phyloP scores from a whole-genome alignment of 495 filamentous ascomycete genomes.

The Neurospora sp. region DNA sequence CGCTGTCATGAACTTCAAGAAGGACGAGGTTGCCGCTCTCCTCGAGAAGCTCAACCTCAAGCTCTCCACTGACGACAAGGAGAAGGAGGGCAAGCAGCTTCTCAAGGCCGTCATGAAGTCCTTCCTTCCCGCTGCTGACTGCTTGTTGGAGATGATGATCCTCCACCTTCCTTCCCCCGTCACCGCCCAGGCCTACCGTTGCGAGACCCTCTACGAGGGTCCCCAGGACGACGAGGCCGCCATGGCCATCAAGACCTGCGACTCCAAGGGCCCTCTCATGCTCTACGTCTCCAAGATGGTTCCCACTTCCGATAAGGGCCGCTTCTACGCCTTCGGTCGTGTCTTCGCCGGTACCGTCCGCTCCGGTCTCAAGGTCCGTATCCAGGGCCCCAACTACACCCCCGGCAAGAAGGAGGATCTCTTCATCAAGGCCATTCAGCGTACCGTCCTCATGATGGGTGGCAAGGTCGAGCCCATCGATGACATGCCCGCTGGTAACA shows the following conservation, averaged over 20 bases:
- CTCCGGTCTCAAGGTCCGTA: constrained; percentile 98
- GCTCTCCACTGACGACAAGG: constrained; percentile 75
- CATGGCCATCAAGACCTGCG: constrained; percentile 95
- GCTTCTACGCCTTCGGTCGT: constrained; percentile 99
- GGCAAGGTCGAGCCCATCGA: constrained; percentile 98
- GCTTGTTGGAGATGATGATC: constrained; percentile 99
- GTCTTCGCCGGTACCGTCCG: constrained; percentile 96
- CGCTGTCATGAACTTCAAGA: constrained; percentile 96
- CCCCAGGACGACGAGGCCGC: constrained; percentile 82
- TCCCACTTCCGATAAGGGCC: constrained; percentile 97
- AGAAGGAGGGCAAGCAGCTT: constrained; percentile 91
- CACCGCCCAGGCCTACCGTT: constrained; percentile 95
- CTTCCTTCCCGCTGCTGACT: constrained; percentile 95
- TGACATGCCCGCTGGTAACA: constrained; percentile 98
- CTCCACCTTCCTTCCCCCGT: constrained; percentile 95
- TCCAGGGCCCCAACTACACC: constrained; percentile 97
- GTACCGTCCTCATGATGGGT: constrained; percentile 99
- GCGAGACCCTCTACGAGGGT: constrained; percentile 98
- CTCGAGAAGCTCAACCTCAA: constrained; percentile 89
- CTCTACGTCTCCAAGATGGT: constrained; percentile 99
- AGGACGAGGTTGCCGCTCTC: constrained; percentile 76
- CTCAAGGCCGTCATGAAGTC: constrained; percentile 98
- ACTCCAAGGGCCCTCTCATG: constrained; percentile 97
- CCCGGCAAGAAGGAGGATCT: constrained; percentile 98
- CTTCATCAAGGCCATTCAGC: constrained; percentile 99